These are phyloP conservation scores for Salicornia ramosissima DNA, from an alignment of 148 eudicot genomes.

Conservation along the genomic window DNA sequence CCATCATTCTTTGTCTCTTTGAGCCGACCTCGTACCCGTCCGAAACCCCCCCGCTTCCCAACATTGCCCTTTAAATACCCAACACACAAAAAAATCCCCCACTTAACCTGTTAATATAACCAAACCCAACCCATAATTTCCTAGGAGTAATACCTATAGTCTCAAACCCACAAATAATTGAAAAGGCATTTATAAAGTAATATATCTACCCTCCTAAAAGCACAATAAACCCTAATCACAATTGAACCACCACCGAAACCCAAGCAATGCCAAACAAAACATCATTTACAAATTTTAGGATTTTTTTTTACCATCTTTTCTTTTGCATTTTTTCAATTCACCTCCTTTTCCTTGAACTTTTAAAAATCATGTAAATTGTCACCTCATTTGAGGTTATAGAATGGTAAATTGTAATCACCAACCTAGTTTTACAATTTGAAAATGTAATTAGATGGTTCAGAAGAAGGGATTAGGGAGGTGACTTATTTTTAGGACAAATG, in stretches of 20 bases:
- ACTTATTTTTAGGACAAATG: too few relatives aligned
- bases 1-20: conserved; percentile 98
- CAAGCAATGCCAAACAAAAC: conserved; percentile 1
- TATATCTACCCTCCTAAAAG: conserved; percentile 1
- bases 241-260: background rate
- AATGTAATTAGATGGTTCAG: too few relatives aligned
- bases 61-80: conserved; percentile 89
- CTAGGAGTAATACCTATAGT: conserved; percentile 23
- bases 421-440: too few relatives aligned
- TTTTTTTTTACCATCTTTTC: too few relatives aligned
- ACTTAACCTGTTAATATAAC: conserved; percentile 90
- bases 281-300: background rate
- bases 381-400: too few relatives aligned
- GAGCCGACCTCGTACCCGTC: conserved; percentile 98
- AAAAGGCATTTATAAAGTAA: background rate
- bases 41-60: conserved; percentile 97
- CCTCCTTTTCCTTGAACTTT: too few relatives aligned
- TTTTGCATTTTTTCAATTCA: too few relatives aligned
- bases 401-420: too few relatives aligned
- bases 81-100: conserved; percentile 56
- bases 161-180: conserved; percentile 16
- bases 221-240: conserved; percentile 6
- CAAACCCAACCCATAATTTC: conserved; percentile 67
- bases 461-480: too few relatives aligned
- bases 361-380: too few relatives aligned